These are phyloP conservation scores for Cyathus striatus DNA, from an alignment of 768 basidiomycete genomes.

Conservation along the genomic window DNA sequence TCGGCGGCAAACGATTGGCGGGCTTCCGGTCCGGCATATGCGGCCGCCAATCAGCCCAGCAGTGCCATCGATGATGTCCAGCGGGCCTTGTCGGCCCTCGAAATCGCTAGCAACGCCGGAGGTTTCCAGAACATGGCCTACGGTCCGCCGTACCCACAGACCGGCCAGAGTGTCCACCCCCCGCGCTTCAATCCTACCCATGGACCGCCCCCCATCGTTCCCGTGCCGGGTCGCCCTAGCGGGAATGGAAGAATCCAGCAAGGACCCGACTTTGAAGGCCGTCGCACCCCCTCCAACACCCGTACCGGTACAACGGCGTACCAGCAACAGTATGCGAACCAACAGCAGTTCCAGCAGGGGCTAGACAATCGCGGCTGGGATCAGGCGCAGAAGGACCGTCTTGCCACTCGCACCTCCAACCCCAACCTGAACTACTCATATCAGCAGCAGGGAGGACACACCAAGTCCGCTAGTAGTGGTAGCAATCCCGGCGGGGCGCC, in stretches of 20 bases:
- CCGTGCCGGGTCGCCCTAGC: conserved; percentile 30
- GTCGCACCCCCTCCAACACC: conserved; percentile 46
- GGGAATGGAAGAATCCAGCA: conserved; percentile 42
- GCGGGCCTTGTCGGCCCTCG: conserved; percentile 65
- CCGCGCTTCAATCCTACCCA: conserved; percentile 62
- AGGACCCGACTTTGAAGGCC: conserved; percentile 60
- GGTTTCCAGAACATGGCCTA: conserved; percentile 25
- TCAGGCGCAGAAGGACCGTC: conserved; percentile 24
- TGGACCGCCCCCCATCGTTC: conserved; percentile 40
- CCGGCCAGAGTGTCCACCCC: conserved; percentile 54
- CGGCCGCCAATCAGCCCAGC: conserved; percentile 24
- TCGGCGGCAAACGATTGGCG: conserved; percentile 53
- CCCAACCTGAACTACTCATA: conserved; percentile 65
- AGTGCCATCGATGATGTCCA: conserved; percentile 69
- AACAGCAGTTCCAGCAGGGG: conserved; percentile 29
- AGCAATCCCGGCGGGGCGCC: conserved; percentile 11
- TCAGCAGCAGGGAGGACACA: conserved; percentile 38
- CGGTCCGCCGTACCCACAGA: conserved; percentile 36
- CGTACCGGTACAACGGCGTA: conserved; percentile 11
- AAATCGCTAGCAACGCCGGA: conserved; percentile 39
- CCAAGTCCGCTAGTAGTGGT: conserved; percentile 24
- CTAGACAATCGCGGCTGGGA: conserved; percentile 48
- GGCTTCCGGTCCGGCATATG: conserved; percentile 20
- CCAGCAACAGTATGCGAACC: conserved; percentile 22
- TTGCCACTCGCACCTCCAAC: conserved; percentile 58